These are phyloP conservation scores for Aspergillus hortae DNA, from an alignment of 2,329 filamentous ascomycete species.

Conservation along the genomic window DNA sequence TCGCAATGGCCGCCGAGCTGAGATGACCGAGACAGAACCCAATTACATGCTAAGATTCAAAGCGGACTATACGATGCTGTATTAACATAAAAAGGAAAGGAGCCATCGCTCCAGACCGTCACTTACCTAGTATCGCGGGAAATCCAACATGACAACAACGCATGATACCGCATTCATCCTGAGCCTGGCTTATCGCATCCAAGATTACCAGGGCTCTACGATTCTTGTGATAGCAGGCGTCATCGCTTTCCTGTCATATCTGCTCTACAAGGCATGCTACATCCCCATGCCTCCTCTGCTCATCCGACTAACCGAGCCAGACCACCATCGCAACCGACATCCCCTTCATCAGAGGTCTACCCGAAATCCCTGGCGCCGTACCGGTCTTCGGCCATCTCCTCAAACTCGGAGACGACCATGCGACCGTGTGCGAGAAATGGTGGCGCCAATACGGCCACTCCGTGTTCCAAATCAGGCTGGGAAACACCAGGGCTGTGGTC, in stretches of 20 bases:
- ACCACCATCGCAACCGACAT: slow-evolving; percentile 43
- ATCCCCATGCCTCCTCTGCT: background rate
- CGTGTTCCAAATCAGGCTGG: slow-evolving; percentile 53
- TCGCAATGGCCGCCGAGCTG: background rate
- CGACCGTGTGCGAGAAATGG: slow-evolving; percentile 51
- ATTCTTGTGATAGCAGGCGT: background rate
- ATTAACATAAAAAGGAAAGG: background rate
- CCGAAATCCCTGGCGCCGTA: slow-evolving; percentile 53
- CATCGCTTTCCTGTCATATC: background rate
- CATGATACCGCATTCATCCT: background rate
- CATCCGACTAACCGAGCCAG: background rate
- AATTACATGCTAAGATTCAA: no score
- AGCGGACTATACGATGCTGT: background rate
- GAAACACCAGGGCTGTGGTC: slow-evolving; percentile 59
- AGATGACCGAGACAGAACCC: no score
- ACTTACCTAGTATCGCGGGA: background rate
- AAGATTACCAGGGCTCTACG: background rate
- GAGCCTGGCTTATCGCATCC: background rate
- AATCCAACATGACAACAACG: background rate
- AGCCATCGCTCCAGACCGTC: background rate
- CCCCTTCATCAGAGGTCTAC: slow-evolving; percentile 54
- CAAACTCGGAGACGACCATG: slow-evolving; percentile 54
- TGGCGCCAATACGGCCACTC: slow-evolving; percentile 53
- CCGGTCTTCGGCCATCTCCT: slow-evolving; percentile 59
- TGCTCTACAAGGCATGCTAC: background rate